Conservation (phyloP, 2,329 filamentous ascomycete genomes). For the Penicillium sp. region DNA sequence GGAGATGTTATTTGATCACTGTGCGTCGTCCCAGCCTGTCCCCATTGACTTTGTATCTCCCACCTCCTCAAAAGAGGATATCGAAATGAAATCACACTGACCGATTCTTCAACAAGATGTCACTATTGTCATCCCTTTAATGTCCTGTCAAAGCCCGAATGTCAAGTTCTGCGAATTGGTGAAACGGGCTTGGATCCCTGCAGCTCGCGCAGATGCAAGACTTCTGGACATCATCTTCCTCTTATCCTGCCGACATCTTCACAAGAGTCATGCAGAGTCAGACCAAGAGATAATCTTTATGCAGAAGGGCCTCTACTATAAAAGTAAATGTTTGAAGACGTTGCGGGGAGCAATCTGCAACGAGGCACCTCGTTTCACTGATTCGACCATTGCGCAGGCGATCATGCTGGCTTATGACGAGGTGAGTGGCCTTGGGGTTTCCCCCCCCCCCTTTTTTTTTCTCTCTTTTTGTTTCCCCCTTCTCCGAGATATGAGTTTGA, state of each 20-base stretch:
- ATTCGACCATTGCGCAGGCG: slow-evolving; percentile 13
- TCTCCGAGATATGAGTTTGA: too few species aligned
- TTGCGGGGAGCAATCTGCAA: slow-evolving; percentile 2
- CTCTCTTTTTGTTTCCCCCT: too few species aligned
- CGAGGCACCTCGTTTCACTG: slow-evolving; percentile 11
- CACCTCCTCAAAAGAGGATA: too few species aligned
- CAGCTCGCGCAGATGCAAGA: slow-evolving; percentile 9
- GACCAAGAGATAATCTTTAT: not conserved
- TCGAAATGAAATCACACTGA: too few species aligned
- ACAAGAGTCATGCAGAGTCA: slow-evolving; percentile 2
- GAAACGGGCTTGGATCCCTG: slow-evolving; percentile 7
- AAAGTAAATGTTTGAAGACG: slow-evolving; percentile 1
- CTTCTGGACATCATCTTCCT: slow-evolving; percentile 14
- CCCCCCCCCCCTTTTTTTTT: too few species aligned
- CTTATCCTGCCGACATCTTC: slow-evolving; percentile 11
- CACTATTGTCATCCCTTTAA: slow-evolving; percentile 6
- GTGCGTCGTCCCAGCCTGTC: slow-evolving; percentile 2
- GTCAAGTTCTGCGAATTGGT: slow-evolving; percentile 4
- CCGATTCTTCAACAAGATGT: slow-evolving; percentile 1
- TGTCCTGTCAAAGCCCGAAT: slow-evolving; percentile 5
- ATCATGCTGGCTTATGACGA: slow-evolving; percentile 22
- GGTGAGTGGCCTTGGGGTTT: slow-evolving; percentile 1
- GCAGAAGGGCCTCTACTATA: slow-evolving; percentile 4
- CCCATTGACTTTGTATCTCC: too few species aligned
- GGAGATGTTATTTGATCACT: slow-evolving; percentile 17